These are phyloP conservation scores for Paraphoma chrysanthemicola DNA, from an alignment of 2,329 filamentous ascomycete genomes.

Conservation along the genomic window DNA sequence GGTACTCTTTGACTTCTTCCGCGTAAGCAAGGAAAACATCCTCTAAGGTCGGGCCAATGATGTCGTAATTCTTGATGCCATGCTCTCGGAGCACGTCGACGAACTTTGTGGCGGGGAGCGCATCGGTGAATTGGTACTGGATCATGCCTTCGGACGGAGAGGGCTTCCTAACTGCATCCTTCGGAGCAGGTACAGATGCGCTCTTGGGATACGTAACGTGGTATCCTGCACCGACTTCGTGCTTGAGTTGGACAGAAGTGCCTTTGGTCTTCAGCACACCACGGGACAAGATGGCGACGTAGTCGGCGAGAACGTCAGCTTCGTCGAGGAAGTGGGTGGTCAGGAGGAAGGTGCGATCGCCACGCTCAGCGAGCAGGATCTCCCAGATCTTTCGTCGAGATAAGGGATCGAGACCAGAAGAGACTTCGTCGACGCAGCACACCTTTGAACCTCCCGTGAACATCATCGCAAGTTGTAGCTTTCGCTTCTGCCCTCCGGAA, in stretches of 20 bases:
- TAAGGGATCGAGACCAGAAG: conserved; percentile 84
- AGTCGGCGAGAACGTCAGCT: conserved; percentile 86
- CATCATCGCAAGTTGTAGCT: conserved; percentile 94
- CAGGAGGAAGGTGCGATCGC: conserved; percentile 79
- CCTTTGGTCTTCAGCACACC: conserved; percentile 82
- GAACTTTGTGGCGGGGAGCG: conserved; percentile 72
- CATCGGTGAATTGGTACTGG: conserved; percentile 75
- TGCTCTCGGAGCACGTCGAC: conserved; percentile 72
- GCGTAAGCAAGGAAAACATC: conserved; percentile 89
- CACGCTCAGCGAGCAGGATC: conserved; percentile 84
- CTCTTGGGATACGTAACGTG: conserved; percentile 61
- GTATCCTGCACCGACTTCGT: conserved; percentile 82
- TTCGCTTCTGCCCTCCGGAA: conserved; percentile 90
- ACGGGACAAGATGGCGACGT: conserved; percentile 87
- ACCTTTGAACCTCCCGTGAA: conserved; percentile 87
- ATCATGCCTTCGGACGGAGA: conserved; percentile 66
- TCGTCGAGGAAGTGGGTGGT: conserved; percentile 96
- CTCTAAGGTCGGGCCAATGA: conserved; percentile 88
- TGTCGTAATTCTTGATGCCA: conserved; percentile 78
- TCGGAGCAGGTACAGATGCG: conserved; percentile 59
- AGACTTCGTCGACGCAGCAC: conserved; percentile 92
- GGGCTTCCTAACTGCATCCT: conserved; percentile 51
- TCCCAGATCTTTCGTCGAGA: conserved; percentile 93
- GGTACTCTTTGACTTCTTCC: conserved; percentile 73
- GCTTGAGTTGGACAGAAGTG: conserved; percentile 85